Base-by-base conservation (phyloP, 805 yeast species). In the Wickerhamomyces queroliae region DNA sequence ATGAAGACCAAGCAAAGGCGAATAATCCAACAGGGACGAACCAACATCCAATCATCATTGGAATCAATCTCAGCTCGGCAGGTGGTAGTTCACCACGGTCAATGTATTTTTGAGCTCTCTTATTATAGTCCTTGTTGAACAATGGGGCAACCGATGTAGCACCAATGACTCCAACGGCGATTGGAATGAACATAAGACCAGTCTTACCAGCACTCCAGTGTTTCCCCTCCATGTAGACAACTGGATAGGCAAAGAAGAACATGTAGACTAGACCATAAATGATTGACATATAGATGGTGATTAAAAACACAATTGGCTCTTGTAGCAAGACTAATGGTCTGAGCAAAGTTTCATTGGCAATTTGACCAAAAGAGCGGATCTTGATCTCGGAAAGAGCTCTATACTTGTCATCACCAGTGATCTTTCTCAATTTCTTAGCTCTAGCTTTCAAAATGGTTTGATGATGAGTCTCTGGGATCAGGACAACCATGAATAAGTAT, bases 1-100 rank as follows among this genome's bases (percentile, higher is more conserved):
- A 73, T 55, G 95, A 96, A 10, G 91, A 67, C 96, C 96, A 89
- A 42, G 85, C 76, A 59, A 89, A 70, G 95, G 95, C 84, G 53
- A 88, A 70, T 45, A 88, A 65, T 38, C 96, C 96, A 39, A 77
- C 67, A 21, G 95, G 83, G 66, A 89, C 86, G 7, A 72, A 55
- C 38, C 85, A 46, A 18, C 81, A 79, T 23, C 95, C 90, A 32
- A 72, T 59, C 62, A 86, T 73, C 83, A 88, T 77, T 23, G 90
- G 79, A 15, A 80, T 77, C 41, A 89, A 67, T 61, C 96, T 77
- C 27, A 79, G 83, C 60, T 89, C 96, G 0, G 96, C 95, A n/a
- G 80, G 73, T 21, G 79, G 76, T 18, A 69, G 37, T 42, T 69
- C 72, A 23, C 76, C 76, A 26, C 62, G 53, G 38, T 62, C 76